Evolutionary conservation across 139 green algal genomes (phyloP), one percentile per base, ranked within the genome.

Genomic region (Chlorella sp.): DNA sequence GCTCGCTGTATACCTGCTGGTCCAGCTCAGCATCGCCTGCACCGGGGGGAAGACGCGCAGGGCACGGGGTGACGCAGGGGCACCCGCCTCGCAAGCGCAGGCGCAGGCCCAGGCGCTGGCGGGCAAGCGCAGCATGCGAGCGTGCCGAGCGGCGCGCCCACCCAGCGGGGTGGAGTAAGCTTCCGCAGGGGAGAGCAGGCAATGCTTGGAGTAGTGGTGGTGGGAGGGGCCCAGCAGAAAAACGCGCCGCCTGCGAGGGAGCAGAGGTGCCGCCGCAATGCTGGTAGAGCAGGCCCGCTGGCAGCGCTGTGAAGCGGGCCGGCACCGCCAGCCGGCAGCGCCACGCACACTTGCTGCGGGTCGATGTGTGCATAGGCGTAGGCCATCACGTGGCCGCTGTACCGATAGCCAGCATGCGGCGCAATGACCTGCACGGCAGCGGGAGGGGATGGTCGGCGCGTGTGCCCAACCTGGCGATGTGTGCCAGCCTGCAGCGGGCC

Each of bases 191-290:
- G 91, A 93, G 12, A 99, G 77, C 43, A 88, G 53, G 82, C 94
- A 98, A 21, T 86, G 77, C 25, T 87, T 86, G 0, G 80, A 89
- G 83, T 91, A 97, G 36, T 93, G 64, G 74, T 98, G 92, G 79
- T 98, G 95, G 0, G 87, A 95, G 21, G 95, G 95, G 5, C 95
- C 95, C 46, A 98, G 67, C 31, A 98, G 72, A 73, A 98, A 97
- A 8, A 98, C 77, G 8, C 92, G 88, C 36, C 73, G 82, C 41
- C 91, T 97, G 86, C 36, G 15, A 33, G 5, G 17, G 7, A 2
- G 21, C n/a, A 56, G 63, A 14, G 29, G 29, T 29, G 42, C 64
- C 9, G 29, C 56, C 21, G 56, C 56, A 17, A 31, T 5, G 19
- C 11, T 8, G 50, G 53, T 25, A 17, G 19, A 36, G 21, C 53